Conservation (phyloP, 176 grass and related monocot species). For the Oryza punctata region DNA sequence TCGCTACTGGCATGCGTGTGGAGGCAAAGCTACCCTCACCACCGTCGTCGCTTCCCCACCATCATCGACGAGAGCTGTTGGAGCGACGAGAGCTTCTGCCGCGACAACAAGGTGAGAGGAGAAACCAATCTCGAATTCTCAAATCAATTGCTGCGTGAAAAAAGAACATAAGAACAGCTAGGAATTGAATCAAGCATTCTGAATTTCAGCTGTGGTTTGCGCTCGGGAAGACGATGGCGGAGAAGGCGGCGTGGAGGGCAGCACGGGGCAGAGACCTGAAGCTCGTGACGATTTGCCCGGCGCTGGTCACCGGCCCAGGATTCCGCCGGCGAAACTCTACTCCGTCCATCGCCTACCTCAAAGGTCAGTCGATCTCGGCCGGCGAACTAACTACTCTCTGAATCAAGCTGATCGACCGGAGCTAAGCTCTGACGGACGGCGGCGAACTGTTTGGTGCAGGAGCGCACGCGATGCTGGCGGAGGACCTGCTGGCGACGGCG, state of each 20-base stretch:
- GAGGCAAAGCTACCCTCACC: slow-evolving; percentile 55
- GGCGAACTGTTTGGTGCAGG: slow-evolving; percentile 40
- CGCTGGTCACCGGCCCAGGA: slow-evolving; percentile 74
- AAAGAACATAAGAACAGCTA: neutral
- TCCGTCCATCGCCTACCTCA: slow-evolving; percentile 88
- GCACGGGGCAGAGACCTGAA: slow-evolving; percentile 86
- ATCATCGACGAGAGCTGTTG: slow-evolving; percentile 84
- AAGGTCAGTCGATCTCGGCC: slow-evolving; percentile 42
- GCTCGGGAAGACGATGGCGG: slow-evolving; percentile 90
- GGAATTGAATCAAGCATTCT: neutral
- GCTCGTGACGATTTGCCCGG: slow-evolving; percentile 79
- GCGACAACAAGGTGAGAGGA: slow-evolving; percentile 67
- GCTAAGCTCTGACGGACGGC: neutral
- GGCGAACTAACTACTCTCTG: no score
- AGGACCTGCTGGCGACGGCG: slow-evolving; percentile 76
- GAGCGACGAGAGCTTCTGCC: slow-evolving; percentile 87
- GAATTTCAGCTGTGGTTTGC: slow-evolving; percentile 72
- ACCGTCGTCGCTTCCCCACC: slow-evolving; percentile 46
- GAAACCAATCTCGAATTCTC: no score
- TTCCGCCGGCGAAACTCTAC: slow-evolving; percentile 87
- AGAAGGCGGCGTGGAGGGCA: slow-evolving; percentile 88
- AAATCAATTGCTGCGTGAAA: neutral
- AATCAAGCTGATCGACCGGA: neutral
- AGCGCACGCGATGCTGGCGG: slow-evolving; percentile 66
- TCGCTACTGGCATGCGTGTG: slow-evolving; percentile 89